Conservation (phyloP, 768 basidiomycete species). For the Russula foetens region DNA sequence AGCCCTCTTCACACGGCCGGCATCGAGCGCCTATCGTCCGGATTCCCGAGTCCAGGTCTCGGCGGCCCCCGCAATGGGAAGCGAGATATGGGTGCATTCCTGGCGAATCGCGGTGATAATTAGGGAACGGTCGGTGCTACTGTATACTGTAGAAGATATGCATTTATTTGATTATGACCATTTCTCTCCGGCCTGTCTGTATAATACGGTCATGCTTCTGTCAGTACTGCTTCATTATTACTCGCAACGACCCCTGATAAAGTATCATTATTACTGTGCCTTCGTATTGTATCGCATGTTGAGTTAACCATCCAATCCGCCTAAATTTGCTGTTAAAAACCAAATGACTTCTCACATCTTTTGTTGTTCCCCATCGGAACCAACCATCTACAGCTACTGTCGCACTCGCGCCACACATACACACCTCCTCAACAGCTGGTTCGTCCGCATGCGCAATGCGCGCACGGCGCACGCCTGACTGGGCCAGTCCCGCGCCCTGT, state of each 20-base stretch:
- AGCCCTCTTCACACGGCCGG: neutral
- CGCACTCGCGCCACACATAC: neutral
- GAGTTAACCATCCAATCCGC: neutral
- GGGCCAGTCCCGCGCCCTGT: neutral
- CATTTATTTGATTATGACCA: too few relatives aligned
- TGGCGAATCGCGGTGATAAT: slow-evolving; percentile 10
- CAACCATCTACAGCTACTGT: too few relatives aligned
- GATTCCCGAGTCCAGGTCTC: slow-evolving; percentile 15
- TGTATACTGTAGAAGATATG: too few relatives aligned
- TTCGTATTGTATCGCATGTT: too few relatives aligned
- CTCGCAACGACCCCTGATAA: neutral
- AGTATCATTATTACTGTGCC: neutral
- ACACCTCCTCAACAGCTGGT: neutral
- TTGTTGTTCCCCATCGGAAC: too few relatives aligned
- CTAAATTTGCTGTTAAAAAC: too few relatives aligned
- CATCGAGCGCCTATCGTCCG: slow-evolving; percentile 4
- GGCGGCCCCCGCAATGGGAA: slow-evolving; percentile 10
- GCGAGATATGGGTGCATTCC: slow-evolving; percentile 14
- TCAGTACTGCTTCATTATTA: neutral
- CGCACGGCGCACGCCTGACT: neutral
- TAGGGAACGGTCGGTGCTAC: neutral
- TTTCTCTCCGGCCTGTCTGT: neutral
- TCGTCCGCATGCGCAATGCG: slow-evolving; percentile 2
- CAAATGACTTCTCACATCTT: too few relatives aligned
- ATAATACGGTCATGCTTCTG: neutral